These are phyloP conservation scores for Russula vinacea DNA, from an alignment of 768 basidiomycete species.

Conservation along the genomic window DNA sequence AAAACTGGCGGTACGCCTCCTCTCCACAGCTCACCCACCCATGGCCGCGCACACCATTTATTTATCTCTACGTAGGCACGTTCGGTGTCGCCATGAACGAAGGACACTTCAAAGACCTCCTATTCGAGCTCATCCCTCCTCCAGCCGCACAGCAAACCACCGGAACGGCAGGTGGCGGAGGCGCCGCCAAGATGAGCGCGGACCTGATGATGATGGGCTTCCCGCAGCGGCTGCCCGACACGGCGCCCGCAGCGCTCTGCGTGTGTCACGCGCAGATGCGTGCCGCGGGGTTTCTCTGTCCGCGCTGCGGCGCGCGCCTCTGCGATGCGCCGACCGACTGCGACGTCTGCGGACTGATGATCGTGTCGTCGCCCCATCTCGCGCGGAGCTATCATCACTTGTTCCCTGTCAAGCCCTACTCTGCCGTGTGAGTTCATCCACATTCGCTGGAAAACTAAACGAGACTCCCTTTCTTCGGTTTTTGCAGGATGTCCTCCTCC, in stretches of 20 bases:
- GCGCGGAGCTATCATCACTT: conserved; percentile 94
- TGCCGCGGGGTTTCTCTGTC: conserved; percentile 92
- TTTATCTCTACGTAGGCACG: conserved; percentile 46
- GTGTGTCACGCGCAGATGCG: conserved; percentile 92
- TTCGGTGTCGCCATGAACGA: conserved; percentile 99
- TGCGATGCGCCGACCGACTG: conserved; percentile 99
- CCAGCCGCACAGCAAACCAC: conserved; percentile 69
- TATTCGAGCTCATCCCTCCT: conserved; percentile 94
- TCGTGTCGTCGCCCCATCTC: conserved; percentile 95
- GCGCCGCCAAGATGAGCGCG: conserved; percentile 50
- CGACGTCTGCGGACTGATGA: conserved; percentile 94
- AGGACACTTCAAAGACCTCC: conserved; percentile 90
- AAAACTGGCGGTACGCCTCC: conserved; percentile 79
- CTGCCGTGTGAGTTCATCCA: conserved; percentile 62
- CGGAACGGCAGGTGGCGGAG: conserved; percentile 39
- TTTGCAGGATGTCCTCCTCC: conserved; percentile 39
- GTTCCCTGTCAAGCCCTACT: conserved; percentile 88
- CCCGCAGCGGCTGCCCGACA: conserved; percentile 85
- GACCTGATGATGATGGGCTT: conserved; percentile 99
- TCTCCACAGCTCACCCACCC: not conserved
- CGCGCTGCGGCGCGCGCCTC: conserved; percentile 86
- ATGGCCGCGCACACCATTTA: too few relatives aligned
- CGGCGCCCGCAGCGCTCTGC: conserved; percentile 79
- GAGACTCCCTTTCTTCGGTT: not conserved
- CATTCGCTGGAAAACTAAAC: not conserved